Conservation (phyloP, 352 stramenopile species). For the Globisporangium abappressorium region DNA sequence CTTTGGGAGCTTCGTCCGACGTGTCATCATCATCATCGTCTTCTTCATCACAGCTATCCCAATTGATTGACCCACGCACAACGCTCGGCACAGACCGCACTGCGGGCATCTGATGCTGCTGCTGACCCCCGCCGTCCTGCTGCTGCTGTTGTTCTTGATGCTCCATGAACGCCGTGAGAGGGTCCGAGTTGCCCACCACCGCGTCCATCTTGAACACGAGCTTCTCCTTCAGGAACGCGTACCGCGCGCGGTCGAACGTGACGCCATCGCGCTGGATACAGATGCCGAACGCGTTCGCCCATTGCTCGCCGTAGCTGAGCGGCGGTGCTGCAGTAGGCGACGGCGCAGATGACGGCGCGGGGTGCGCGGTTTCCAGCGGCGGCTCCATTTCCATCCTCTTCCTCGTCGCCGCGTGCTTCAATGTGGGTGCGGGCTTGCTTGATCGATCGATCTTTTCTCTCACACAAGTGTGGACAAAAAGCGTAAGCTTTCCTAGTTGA, state of each 20-base stretch:
- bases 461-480: background rate
- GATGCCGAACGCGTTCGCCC: constrained; percentile 29
- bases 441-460: constrained; percentile 5
- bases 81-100: background rate
- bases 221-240: constrained; percentile 51
- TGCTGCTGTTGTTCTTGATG: background rate
- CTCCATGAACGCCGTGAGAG: constrained; percentile 34
- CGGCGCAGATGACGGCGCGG: background rate
- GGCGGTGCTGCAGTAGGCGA: background rate
- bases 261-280: constrained; percentile 17
- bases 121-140: background rate
- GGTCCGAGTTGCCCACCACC: constrained; percentile 38
- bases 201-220: constrained; percentile 70
- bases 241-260: constrained; percentile 35
- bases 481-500: too few relatives aligned
- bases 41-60: constrained; percentile 12
- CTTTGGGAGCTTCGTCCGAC: background rate
- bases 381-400: constrained; percentile 5
- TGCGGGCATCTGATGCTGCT: background rate
- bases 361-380: background rate
- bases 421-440: background rate
- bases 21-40: constrained; percentile 5
- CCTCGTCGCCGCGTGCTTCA: background rate
- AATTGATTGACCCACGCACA: constrained; percentile 17
- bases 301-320: constrained; percentile 28